A percentile compares a stretch with the other conserved stretches of the same genome.
phyloP scores from a whole-genome alignment of 2,329 filamentous ascomycete genomes.

The Trichoderma atroviride region DNA sequence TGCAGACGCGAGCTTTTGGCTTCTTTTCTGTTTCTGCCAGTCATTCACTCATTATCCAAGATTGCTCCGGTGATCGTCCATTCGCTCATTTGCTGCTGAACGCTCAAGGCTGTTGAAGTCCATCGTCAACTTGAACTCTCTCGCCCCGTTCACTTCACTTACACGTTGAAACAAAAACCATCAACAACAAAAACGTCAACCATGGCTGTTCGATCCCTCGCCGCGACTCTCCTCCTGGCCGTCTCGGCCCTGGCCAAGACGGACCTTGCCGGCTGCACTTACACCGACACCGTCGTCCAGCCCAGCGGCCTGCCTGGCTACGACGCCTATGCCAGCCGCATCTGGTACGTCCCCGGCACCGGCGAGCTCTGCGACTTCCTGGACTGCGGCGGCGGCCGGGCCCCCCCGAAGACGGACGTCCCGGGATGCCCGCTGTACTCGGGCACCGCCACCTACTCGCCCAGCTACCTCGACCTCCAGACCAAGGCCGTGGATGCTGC shows the following conservation, averaged over 20 bases:
- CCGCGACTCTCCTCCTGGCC: constrained; percentile 37
- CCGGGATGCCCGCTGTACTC: constrained; percentile 61
- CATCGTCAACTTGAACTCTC: not conserved
- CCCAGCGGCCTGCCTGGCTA: constrained; percentile 41
- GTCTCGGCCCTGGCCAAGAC: constrained; percentile 46
- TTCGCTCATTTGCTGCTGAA: constrained; percentile 19
- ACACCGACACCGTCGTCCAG: constrained; percentile 40
- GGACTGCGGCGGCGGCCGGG: constrained; percentile 69
- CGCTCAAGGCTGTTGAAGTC: constrained; percentile 17
- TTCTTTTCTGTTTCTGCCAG: constrained; percentile 12
- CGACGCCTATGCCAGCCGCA: constrained; percentile 50
- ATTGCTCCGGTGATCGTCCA: constrained; percentile 24
- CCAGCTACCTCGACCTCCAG: constrained; percentile 49
- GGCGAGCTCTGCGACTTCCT: constrained; percentile 66
- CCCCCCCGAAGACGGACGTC: constrained; percentile 63
- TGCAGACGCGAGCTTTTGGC: not conserved
- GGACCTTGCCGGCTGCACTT: constrained; percentile 51
- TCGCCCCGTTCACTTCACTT: not conserved
- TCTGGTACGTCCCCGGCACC: constrained; percentile 64
- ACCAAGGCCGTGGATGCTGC: constrained; percentile 29
- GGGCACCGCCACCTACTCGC: constrained; percentile 58
- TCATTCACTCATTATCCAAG: constrained; percentile 19
- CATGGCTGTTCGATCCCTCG: constrained; percentile 41
- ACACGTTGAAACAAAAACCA: not conserved
- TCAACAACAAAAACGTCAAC: constrained; percentile 17